Conservation (phyloP, 306 rosid species). For the Benincasa hispida region DNA sequence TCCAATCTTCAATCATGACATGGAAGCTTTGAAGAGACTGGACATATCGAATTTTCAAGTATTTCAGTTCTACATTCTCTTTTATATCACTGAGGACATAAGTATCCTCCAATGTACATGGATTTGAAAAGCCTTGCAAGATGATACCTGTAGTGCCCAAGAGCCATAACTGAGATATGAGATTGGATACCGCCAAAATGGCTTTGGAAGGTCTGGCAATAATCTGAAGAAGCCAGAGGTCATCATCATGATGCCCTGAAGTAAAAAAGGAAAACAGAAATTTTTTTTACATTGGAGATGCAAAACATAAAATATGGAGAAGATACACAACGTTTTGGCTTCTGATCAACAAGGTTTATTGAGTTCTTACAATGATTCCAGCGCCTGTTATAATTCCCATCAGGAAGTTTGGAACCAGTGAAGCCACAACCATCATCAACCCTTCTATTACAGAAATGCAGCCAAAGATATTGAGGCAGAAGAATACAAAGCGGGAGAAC, state of each 20-base stretch:
- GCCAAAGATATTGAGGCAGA: constrained; percentile 53
- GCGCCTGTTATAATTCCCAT: constrained; percentile 96
- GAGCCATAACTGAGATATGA: constrained; percentile 78
- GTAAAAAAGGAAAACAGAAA: constrained; percentile 12
- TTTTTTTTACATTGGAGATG: constrained; percentile 2
- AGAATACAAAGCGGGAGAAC: constrained; percentile 46
- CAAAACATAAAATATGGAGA: not conserved
- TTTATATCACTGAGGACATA: not conserved
- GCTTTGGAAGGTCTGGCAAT: constrained; percentile 68
- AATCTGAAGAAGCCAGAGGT: constrained; percentile 73
- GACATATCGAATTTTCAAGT: not conserved
- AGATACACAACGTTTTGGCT: not conserved
- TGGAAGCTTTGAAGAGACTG: not conserved
- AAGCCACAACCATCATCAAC: constrained; percentile 98
- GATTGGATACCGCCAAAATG: constrained; percentile 89
- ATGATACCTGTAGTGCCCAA: constrained; percentile 69
- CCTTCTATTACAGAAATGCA: constrained; percentile 84
- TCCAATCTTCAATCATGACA: not conserved
- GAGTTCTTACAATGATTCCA: constrained; percentile 72
- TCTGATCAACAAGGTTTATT: not conserved
- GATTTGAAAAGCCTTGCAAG: not conserved
- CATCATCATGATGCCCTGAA: constrained; percentile 96
- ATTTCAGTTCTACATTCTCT: not conserved
- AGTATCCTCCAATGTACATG: not conserved
- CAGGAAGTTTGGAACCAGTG: constrained; percentile 91